Base-by-base conservation (phyloP, 2,329 filamentous ascomycete species). In the Ascochyta koolunga region DNA sequence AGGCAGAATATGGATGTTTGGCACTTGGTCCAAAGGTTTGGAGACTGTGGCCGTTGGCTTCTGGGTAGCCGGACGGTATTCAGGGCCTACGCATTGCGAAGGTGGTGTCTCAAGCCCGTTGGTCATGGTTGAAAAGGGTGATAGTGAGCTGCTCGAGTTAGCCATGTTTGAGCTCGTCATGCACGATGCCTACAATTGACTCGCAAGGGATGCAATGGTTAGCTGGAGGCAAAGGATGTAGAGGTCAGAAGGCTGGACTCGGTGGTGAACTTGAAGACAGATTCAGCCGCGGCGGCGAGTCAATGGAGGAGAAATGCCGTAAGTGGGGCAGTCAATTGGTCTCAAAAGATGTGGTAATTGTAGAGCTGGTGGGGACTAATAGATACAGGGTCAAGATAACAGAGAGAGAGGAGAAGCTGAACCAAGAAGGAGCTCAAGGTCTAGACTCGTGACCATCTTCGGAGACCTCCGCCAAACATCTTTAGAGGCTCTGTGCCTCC, bases 1-100 rank as follows among this genome's bases (percentile, higher is more conserved):
- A 25, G 90, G 85, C 39, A 99, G 82, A 61, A 96, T 89, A 73
- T 92, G 89, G 62, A 99, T 91, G 80, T 96, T 97, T 16, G 51
- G 51, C 59, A 92, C 88, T 69, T 91, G 88, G 38, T 86, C 79
- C 33, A 97, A 87, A 56, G 86, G 83, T 51, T 87, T 93, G 11
- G 95, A 99, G 36, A 98, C 89, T 2, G 93, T 98, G 11, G 92
- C 92, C 53, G 84, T 89, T 35, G 91, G 92, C 73, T 93, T 96
- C 74, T 93, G 86, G 62, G 84, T 86, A 58, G 88, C 84, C 22
- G 88, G 81, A 52, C 86, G 85, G 76, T 96, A 96, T 59, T 88
- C 82, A 40, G 91, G 92, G 1, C 93, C 93, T 56, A 96, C 86
- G 60, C 84, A 86, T 75, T 91, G 71, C 57, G 77, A 80, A 31